Conservation (phyloP, 306 rosid genomes). For the barrel medic (Medicago truncatula) region DNA sequence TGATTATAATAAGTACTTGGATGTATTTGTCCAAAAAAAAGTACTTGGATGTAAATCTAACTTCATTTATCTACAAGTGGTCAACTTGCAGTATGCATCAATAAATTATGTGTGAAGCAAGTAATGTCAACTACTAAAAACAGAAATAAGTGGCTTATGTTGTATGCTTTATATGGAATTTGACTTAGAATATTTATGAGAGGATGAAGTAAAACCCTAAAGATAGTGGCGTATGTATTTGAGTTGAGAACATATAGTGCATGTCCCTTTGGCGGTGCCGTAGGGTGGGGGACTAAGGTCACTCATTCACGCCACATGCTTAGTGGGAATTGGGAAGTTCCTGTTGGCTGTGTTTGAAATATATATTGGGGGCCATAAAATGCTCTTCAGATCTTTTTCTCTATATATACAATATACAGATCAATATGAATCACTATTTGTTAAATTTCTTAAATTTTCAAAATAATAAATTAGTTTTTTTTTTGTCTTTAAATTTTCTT, state of each 20-base stretch:
- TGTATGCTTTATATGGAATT: constrained; percentile 23
- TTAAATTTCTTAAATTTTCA: too few species aligned
- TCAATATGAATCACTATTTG: too few species aligned
- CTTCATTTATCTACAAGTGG: too few species aligned
- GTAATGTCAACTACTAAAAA: constrained; percentile 41
- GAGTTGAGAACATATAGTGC: neutral
- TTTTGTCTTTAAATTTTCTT: too few species aligned
- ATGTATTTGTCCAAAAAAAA: too few species aligned
- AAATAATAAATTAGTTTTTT: too few species aligned
- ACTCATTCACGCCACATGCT: constrained; percentile 52
- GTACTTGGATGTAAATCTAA: too few species aligned
- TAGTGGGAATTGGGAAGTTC: constrained; percentile 43
- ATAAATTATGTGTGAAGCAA: constrained; percentile 30
- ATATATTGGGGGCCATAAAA: too few species aligned
- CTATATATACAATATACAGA: too few species aligned
- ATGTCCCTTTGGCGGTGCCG: constrained; percentile 10
- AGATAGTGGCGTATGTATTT: neutral
- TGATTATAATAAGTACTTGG: neutral
- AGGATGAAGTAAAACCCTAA: constrained; percentile 32
- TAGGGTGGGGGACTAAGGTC: constrained; percentile 29
- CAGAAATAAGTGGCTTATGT: neutral
- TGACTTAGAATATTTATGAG: constrained; percentile 29
- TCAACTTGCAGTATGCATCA: neutral
- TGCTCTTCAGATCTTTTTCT: too few species aligned
- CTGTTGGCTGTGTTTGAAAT: neutral